Conservation (phyloP, 805 yeast genomes). For the Candida boleticola region DNA sequence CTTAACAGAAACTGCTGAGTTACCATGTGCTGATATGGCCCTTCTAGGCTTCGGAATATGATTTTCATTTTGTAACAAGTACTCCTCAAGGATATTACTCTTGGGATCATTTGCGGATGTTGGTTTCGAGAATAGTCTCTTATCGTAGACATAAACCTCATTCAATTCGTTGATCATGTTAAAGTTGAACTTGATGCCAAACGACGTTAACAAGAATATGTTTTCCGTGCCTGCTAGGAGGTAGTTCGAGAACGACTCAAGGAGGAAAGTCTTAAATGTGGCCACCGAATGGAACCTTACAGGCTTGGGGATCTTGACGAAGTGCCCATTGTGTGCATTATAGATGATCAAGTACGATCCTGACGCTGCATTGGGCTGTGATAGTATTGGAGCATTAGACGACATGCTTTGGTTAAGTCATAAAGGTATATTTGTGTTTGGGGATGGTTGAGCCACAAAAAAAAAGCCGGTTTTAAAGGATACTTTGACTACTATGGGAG, state of each 20-base stretch:
- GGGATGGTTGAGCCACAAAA: no score
- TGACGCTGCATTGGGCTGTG: not conserved
- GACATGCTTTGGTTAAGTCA: no score
- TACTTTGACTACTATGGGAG: no score
- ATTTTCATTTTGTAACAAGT: conserved; percentile 9
- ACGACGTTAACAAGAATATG: conserved; percentile 58
- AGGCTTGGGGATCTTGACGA: conserved; percentile 37
- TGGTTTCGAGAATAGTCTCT: conserved; percentile 47
- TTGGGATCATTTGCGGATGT: conserved; percentile 1
- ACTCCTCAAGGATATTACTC: conserved; percentile 6
- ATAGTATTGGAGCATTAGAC: not conserved
- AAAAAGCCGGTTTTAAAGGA: no score
- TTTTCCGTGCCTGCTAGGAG: conserved; percentile 23
- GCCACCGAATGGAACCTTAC: conserved; percentile 35
- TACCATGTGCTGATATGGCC: not conserved
- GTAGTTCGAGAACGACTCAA: conserved; percentile 23
- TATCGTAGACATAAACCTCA: conserved; percentile 64
- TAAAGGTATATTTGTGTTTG: no score
- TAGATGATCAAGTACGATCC: conserved; percentile 26
- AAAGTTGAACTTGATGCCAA: conserved; percentile 60
- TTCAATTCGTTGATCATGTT: conserved; percentile 49
- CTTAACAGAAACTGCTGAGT: conserved; percentile 13
- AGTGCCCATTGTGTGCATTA: conserved; percentile 39
- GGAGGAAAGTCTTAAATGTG: conserved; percentile 29
- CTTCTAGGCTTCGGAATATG: not conserved